Evolutionary conservation across 441 rosid species (phyloP), one percentile per base, ranked within the genome.

Genomic region (Pelargonium australe): DNA sequence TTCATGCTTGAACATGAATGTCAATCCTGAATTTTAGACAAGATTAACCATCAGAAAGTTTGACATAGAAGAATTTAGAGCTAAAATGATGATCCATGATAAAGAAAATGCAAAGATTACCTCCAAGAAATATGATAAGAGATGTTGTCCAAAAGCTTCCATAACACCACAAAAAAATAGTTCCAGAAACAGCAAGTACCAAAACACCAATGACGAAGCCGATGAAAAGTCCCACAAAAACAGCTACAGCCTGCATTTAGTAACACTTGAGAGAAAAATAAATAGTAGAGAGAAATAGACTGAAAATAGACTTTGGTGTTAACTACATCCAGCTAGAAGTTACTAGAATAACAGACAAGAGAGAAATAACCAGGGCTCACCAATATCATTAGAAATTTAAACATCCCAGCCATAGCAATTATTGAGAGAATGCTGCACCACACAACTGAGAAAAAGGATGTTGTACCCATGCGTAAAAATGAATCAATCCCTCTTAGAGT

Each of bases 121-220:
- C 96, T 83, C 87, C 95, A n/a, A 87, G 70, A 47, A 84, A 66
- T 68, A 90, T 80, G 72, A 89, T 80, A 74, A 85, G 77, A 55
- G 84, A 68, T 44, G 98, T 89, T 64, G 86, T 85, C 97, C 98
- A 92, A 77, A 92, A 89, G 80, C 98, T 92, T 83, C 99, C 98
- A 80, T 86, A 90, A 66, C 86, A 79, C 97, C 98, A 92, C 25
- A 92, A 78, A 64, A 90, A 79, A 84, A 85, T 68, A 45, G 79
- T 72, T 70, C 93, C 96, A 75, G 81, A 80, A 72, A 86, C 64
- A 69, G 89, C 89, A 74, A 89, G 81, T 43, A 85, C 77, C 63
- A 90, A 60, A 66, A 90, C 76, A 43, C 89, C 96, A 72, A 87
- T 72, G 71, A 84, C 78, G 23, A 87, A 80, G 74, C 97, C 97